These are phyloP conservation scores for Cetradonia linearis DNA, from an alignment of 495 filamentous ascomycete genomes.

Conservation along the genomic window DNA sequence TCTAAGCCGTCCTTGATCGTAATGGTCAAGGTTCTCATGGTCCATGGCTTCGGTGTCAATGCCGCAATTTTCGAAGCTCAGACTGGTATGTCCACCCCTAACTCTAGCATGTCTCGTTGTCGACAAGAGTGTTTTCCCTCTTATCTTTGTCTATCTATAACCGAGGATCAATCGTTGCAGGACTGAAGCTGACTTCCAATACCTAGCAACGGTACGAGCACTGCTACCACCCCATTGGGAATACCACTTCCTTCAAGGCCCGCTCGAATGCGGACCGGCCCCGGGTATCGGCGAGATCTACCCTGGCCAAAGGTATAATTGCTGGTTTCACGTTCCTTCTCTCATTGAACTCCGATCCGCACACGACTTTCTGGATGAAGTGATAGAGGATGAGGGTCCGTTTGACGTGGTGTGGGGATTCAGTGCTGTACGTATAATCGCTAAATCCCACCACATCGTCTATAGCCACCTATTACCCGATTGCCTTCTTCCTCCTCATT, in stretches of 20 bases:
- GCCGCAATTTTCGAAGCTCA: slow-evolving; percentile 5
- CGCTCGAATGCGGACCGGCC: background rate
- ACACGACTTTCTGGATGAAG: background rate
- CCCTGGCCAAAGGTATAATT: background rate
- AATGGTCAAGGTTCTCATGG: slow-evolving; percentile 8
- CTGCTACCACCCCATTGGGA: background rate
- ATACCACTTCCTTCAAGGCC: background rate
- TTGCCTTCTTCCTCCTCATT: background rate
- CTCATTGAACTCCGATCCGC: background rate
- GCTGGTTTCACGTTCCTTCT: background rate
- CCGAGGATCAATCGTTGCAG: background rate
- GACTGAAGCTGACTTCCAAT: background rate
- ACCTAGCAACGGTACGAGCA: background rate
- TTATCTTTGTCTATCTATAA: background rate
- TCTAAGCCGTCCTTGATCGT: background rate
- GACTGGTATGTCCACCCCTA: background rate
- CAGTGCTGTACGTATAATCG: background rate
- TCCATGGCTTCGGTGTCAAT: slow-evolving; percentile 6
- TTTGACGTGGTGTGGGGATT: background rate
- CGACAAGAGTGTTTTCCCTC: background rate
- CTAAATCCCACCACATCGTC: background rate
- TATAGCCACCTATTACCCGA: background rate
- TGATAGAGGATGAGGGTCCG: background rate
- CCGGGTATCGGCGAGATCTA: background rate
- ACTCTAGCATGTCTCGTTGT: background rate